A percentile compares a stretch with the other conserved stretches of the same genome.
Conservation (phyloP, 495 filamentous ascomycete species). For the Immersiella caudata region DNA sequence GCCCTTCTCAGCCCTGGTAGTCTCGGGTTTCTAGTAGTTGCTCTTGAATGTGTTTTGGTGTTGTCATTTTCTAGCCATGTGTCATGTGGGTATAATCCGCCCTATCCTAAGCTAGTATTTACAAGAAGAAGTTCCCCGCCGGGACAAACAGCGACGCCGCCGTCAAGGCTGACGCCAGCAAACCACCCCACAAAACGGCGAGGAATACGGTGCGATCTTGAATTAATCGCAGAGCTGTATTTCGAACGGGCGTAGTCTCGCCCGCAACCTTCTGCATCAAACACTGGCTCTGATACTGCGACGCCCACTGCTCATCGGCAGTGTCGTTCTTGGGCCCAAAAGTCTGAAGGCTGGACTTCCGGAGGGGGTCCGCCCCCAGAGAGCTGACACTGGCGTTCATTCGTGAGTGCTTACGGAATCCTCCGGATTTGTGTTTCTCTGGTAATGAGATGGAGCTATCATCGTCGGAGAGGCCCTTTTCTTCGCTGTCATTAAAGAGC, state of each 20-base stretch:
- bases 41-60: not conserved
- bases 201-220: conserved; percentile 66
- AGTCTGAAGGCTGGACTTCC: conserved; percentile 51
- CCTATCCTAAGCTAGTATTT: not conserved
- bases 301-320: conserved; percentile 62
- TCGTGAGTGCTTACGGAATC: conserved; percentile 15
- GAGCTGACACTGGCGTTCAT: conserved; percentile 10
- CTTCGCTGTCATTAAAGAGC: conserved; percentile 13
- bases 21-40: no score
- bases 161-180: conserved; percentile 38
- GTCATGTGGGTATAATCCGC: not conserved
- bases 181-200: conserved; percentile 43
- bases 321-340: conserved; percentile 58
- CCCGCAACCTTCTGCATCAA: conserved; percentile 65
- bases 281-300: conserved; percentile 58
- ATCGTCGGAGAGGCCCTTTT: not conserved
- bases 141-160: conserved; percentile 37
- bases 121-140: conserved; percentile 10
- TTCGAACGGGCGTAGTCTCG: conserved; percentile 61
- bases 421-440: not conserved
- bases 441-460: conserved; percentile 25
- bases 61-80: not conserved
- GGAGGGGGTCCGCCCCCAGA: conserved; percentile 30
- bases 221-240: conserved; percentile 62
- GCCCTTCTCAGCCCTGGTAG: not conserved